Base-by-base conservation (phyloP, 768 basidiomycete species). In the Calocybe cyanea region DNA sequence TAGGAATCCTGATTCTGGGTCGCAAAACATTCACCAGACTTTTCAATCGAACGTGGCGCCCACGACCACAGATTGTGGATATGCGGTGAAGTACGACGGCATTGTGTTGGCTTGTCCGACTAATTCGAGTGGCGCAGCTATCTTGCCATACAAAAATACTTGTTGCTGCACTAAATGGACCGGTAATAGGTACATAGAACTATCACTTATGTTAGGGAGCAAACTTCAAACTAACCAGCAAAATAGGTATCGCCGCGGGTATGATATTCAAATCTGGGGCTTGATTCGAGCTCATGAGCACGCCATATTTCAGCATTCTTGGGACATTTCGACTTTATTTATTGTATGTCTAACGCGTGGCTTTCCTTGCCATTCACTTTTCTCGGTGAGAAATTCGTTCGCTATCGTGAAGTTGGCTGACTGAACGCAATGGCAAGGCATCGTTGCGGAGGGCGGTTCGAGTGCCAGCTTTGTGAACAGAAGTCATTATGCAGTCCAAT, bases 321-420 rank as follows among this genome's bases (percentile, higher is more conserved):
- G n/a, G 83, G 84, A 1, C 76, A 83, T 48, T 85, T 86, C 48
- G 86, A 88, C 60, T 84, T 88, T 52, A 80, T 88, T 20, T 87
- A 85, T 52, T 72, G 77, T 19, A 60, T 86, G 48, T 78, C 81
- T 2, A 66, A 70, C 45, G 73, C 68, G 0, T 87, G 81, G 78
- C 59, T 88, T 3, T 76, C 77, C 28, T 70, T 80, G 0, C 85
- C 83, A 0, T 87, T 88, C 57, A 73, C 83, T 0, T 83, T 85
- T 53, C 60, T 88, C 17, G 85, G 52, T 50, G 38, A 49, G 47
- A 7, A 11, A 30, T 11, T 80, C 73, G 8, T 14, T 30, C 34
- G 15, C 55, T 30, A 14, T 48, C 50, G 20, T 44, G n/a, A 30
- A 46, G 10, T 30, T 46, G 24, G 42, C 31, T 40, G 1, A 17